Percentiles rank a stretch among this genome's conserved stretches.
phyloP scores from a whole-genome alignment of 2,329 filamentous ascomycete genomes.

The Beauveria medogensis region DNA sequence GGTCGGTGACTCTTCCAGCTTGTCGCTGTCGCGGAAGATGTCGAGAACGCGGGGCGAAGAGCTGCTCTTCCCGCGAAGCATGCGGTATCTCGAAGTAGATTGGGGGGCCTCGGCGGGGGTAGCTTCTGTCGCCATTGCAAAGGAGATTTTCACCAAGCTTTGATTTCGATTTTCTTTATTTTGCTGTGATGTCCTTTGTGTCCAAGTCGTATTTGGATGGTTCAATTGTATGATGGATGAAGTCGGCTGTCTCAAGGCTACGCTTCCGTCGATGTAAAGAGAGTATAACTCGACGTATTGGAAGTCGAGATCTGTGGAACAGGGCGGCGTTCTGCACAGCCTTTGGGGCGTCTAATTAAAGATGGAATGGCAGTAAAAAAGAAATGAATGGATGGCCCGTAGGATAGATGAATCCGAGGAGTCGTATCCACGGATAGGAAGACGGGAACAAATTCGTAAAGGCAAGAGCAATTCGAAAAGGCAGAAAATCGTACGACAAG shows the following conservation, averaged over 20 bases:
- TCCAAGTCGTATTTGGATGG: background rate
- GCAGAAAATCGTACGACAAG: constrained; percentile 1
- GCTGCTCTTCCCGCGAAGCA: constrained; percentile 27
- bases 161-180: background rate
- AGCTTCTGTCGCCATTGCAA: constrained; percentile 15
- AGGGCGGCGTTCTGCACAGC: background rate
- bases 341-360: background rate
- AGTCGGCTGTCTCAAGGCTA: background rate
- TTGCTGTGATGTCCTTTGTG: background rate
- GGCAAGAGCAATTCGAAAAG: background rate
- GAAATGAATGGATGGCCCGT: background rate
- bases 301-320: background rate
- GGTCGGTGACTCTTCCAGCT: constrained; percentile 9
- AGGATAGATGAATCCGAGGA: background rate
- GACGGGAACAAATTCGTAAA: background rate
- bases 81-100: constrained; percentile 24
- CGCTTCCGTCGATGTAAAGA: background rate
- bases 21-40: constrained; percentile 20
- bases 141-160: background rate
- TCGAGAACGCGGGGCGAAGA: constrained; percentile 22
- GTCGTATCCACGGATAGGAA: constrained; percentile 3
- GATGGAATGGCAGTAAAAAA: background rate
- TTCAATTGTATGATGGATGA: background rate
- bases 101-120: constrained; percentile 7
- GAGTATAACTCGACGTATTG: background rate